A percentile compares a stretch with the other conserved stretches of the same genome.
Evolutionary conservation across 2,329 filamentous ascomycete genomes (phyloP).

Genomic region (Didymella arachidicola): DNA sequence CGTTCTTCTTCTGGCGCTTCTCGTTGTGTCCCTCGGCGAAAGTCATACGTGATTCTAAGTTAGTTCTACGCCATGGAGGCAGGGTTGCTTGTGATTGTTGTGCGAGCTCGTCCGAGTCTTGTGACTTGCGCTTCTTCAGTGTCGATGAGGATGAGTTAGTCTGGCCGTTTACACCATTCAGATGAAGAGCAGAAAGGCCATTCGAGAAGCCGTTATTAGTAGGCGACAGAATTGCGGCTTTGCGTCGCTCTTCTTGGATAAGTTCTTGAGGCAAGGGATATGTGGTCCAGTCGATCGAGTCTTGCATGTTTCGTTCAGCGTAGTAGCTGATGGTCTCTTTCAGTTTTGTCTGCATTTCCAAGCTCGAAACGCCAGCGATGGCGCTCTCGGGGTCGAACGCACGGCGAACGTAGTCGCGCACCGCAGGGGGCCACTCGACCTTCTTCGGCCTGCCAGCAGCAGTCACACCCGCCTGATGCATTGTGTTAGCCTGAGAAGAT

Average conservation of each 20-base stretch:
- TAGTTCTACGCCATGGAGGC: slow-evolving; percentile 78
- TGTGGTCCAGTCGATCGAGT: slow-evolving; percentile 80
- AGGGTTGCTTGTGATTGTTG: slow-evolving; percentile 61
- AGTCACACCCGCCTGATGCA: slow-evolving; percentile 31
- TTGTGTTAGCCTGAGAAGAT: slow-evolving; percentile 24
- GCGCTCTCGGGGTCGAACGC: slow-evolving; percentile 79
- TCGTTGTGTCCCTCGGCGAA: slow-evolving; percentile 59
- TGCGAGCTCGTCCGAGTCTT: slow-evolving; percentile 62
- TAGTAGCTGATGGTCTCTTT: slow-evolving; percentile 85
- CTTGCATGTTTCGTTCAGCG: slow-evolving; percentile 75
- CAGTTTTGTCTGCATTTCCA: slow-evolving; percentile 83
- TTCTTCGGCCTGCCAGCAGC: slow-evolving; percentile 59
- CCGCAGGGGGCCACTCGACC: slow-evolving; percentile 81
- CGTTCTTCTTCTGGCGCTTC: slow-evolving; percentile 58
- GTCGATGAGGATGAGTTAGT: slow-evolving; percentile 57
- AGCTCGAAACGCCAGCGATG: slow-evolving; percentile 53
- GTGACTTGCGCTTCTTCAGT: slow-evolving; percentile 84
- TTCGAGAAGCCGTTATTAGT: slow-evolving; percentile 44
- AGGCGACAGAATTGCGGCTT: slow-evolving; percentile 30
- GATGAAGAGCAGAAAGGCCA: slow-evolving; percentile 25
- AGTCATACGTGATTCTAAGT: slow-evolving; percentile 76
- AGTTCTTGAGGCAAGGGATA: slow-evolving; percentile 86
- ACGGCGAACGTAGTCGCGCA: slow-evolving; percentile 86
- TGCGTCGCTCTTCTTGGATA: slow-evolving; percentile 69
- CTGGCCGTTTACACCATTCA: slow-evolving; percentile 27